phyloP scores from a whole-genome alignment of 2,329 filamentous ascomycete species.

The Phialophora expanda region DNA sequence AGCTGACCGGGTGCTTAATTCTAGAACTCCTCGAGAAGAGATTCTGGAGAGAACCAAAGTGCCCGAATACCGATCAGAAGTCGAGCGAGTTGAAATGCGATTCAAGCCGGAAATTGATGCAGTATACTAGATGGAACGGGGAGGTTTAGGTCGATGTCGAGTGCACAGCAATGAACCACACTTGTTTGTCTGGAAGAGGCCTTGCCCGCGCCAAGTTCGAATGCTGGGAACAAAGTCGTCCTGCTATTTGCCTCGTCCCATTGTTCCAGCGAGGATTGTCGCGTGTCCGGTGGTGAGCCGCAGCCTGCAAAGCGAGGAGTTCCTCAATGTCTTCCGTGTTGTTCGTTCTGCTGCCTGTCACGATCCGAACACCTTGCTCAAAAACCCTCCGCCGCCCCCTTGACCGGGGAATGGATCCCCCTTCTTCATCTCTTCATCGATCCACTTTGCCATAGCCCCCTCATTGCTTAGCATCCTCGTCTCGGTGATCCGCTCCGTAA shows the following conservation, averaged over 20 bases:
- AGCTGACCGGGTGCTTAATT: too few relatives aligned
- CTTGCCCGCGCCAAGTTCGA: neutral
- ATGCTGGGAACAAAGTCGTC: neutral
- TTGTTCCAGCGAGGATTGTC: too few relatives aligned
- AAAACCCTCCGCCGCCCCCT: constrained; percentile 23
- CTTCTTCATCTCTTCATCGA: constrained; percentile 38
- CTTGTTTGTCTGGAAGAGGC: neutral
- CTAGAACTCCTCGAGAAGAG: too few relatives aligned
- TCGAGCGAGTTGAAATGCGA: neutral
- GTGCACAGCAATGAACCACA: neutral
- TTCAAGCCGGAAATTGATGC: too few relatives aligned
- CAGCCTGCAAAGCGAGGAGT: too few relatives aligned
- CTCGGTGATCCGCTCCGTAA: constrained; percentile 37
- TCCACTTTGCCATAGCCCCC: constrained; percentile 33
- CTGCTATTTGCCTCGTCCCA: neutral
- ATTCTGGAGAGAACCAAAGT: too few relatives aligned
- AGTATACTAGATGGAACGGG: neutral
- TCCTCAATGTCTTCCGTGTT: too few relatives aligned
- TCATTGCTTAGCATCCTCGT: constrained; percentile 35
- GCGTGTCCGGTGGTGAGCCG: too few relatives aligned
- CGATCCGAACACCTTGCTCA: constrained; percentile 34
- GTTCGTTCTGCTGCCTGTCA: neutral
- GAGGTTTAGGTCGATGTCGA: neutral
- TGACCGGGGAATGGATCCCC: constrained; percentile 34
- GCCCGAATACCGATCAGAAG: too few relatives aligned